Percentiles rank a stretch among this genome's conserved stretches.
Conservation (phyloP, 768 basidiomycete species). For the Artomyces pyxidatus region DNA sequence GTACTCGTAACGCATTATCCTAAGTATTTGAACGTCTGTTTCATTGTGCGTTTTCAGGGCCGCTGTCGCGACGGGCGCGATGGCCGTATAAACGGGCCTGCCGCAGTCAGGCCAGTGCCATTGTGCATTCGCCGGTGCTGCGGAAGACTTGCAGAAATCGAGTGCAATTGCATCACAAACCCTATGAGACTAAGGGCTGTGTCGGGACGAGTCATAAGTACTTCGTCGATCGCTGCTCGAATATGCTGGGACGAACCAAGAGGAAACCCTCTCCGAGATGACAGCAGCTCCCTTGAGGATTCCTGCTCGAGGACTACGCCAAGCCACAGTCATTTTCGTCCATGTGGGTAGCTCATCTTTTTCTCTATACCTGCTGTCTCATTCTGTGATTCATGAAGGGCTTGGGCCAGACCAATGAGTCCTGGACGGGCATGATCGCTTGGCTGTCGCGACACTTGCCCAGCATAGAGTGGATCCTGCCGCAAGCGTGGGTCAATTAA, state of each 20-base stretch:
- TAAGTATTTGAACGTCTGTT: no score
- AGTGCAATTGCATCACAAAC: neutral
- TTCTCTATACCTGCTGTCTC: neutral
- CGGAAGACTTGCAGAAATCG: neutral
- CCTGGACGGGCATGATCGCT: conserved; percentile 29
- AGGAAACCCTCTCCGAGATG: conserved; percentile 10
- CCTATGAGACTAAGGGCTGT: neutral
- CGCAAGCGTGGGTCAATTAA: conserved; percentile 31
- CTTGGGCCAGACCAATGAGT: conserved; percentile 30
- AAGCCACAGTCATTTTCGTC: conserved; percentile 24
- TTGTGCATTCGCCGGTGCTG: neutral
- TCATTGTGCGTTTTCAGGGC: neutral
- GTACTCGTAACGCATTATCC: no score
- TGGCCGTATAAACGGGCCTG: neutral
- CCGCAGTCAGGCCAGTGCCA: neutral
- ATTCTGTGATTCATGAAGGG: conserved; percentile 22
- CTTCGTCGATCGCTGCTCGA: neutral
- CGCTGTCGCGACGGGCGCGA: neutral
- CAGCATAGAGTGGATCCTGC: conserved; percentile 34
- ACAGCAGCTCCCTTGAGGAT: conserved; percentile 3
- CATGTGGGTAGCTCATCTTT: conserved; percentile 17
- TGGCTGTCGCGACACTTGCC: conserved; percentile 30
- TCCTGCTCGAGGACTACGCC: conserved; percentile 10
- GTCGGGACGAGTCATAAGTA: neutral
- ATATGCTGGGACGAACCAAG: neutral